Base-by-base conservation (phyloP, 805 yeast genomes). In the Alloascoidea africana region DNA sequence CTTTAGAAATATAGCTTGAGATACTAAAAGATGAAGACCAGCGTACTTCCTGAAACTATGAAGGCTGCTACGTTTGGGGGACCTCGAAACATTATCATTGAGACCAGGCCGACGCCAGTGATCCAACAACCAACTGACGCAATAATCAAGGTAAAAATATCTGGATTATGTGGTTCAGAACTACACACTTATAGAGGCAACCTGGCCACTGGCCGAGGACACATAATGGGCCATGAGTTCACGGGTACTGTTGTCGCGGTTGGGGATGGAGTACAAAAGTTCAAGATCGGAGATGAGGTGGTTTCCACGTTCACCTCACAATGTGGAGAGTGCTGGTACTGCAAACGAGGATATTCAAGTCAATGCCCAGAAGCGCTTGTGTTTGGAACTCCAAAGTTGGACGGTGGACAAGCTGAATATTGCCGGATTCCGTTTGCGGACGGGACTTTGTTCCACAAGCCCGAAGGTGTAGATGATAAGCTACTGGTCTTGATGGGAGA, bases 381-480 rank as follows among this genome's bases (percentile, higher is more conserved):
- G 11, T 73, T 73, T 52, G 81, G 81, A 2, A 70, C 74, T 35
- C 52, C 63, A 19, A 70, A 68, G 0, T 53, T 73, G 14, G 68
- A 71, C 41, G 81, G 80, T 1, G 78, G 72, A 1, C 80, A 74
- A 46, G 78, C 79, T 1, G 77, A 74, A 48, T 73, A 64, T 44
- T 72, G 71, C 13, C 49, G 72, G 17, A 65, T 73, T n/a, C 80
- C 81, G 5, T 60, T 54, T 41, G 80, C 80, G 3, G 68, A 63
- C 34, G 55, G 65, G 8, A 67, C 74, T 1, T 51, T 74, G 46
- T 58, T 61, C 38, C 63, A 56, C 32, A 60, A 63, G 37, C 75
- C 76, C 3, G 19, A 32, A 1, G 47, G 47, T 2, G 50, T 54
- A 16, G 64, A 66, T 40, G 70, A 67, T 41, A 50, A 63, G 3